Conservation (phyloP, 2,329 filamentous ascomycete species). For the Sporothrix globosa region DNA sequence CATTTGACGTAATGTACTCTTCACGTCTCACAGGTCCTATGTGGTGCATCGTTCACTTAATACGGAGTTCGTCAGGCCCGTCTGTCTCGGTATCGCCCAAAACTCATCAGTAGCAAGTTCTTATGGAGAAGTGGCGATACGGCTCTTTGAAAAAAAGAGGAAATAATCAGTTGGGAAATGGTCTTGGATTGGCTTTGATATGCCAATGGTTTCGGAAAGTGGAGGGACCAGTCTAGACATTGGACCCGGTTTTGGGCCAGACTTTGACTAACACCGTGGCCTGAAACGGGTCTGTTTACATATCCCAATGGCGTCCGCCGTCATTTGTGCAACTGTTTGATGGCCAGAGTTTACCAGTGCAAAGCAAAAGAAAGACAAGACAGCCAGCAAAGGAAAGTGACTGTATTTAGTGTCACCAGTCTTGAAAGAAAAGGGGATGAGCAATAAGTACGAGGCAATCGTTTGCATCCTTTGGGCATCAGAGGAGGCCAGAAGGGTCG, state of each 20-base stretch:
- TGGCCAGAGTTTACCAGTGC: no score
- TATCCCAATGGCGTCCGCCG: neutral
- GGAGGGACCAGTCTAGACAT: neutral
- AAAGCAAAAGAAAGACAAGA: neutral
- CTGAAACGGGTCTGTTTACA: no score
- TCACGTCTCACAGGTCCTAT: neutral
- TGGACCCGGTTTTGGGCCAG: no score
- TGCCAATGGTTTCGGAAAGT: neutral
- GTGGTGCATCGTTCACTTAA: neutral
- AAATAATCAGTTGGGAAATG: no score
- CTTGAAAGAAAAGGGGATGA: neutral
- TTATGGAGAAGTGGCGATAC: neutral
- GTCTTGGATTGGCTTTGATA: neutral
- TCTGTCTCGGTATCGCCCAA: neutral
- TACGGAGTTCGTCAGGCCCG: neutral
- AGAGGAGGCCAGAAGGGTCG: neutral
- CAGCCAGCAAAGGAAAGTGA: constrained; percentile 1
- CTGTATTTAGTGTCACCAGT: neutral
- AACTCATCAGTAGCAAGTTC: neutral
- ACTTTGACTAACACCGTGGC: no score
- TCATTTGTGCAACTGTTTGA: neutral
- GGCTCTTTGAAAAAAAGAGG: no score
- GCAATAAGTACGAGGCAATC: neutral
- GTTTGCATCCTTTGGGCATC: neutral
- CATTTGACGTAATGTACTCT: neutral